These are phyloP conservation scores for Camellia oleifera DNA, from an alignment of 179 eudicot species.

Conservation along the genomic window DNA sequence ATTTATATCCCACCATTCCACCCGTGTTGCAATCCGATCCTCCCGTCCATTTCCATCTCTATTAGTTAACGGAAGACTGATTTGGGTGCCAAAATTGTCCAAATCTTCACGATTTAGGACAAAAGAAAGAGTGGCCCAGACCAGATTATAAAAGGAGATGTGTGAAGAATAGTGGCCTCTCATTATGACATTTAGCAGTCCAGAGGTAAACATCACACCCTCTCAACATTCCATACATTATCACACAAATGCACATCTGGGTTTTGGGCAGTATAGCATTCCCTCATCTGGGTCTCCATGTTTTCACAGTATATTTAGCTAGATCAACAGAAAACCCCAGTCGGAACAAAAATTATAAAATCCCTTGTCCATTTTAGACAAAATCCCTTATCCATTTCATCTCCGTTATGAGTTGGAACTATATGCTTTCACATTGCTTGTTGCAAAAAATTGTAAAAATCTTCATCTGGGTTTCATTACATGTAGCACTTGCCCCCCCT, in stretches of 20 bases:
- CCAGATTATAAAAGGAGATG: too few species aligned
- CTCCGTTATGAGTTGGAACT: background rate
- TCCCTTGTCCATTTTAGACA: background rate
- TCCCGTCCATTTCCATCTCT: too few species aligned
- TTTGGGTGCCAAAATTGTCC: too few species aligned
- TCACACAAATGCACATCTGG: constrained; percentile 10
- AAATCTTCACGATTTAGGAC: too few species aligned
- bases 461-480: background rate
- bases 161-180: too few species aligned
- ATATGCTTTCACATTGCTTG: background rate
- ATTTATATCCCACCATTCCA: too few species aligned
- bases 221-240: background rate
- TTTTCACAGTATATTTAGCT: background rate
- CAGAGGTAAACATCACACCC: constrained; percentile 44
- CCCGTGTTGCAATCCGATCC: too few species aligned
- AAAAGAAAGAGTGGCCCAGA: too few species aligned
- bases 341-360: background rate
- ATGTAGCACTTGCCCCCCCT: background rate
- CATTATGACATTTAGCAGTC: constrained; percentile 23
- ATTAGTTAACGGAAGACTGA: too few species aligned
- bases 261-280: constrained; percentile 15
- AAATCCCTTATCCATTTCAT: background rate
- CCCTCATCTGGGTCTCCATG: background rate
- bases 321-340: background rate
- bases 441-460: too few species aligned